Evolutionary conservation across 1,284 basidiomycete genomes (phyloP).

Genomic region (Ustilago cynodontis): DNA sequence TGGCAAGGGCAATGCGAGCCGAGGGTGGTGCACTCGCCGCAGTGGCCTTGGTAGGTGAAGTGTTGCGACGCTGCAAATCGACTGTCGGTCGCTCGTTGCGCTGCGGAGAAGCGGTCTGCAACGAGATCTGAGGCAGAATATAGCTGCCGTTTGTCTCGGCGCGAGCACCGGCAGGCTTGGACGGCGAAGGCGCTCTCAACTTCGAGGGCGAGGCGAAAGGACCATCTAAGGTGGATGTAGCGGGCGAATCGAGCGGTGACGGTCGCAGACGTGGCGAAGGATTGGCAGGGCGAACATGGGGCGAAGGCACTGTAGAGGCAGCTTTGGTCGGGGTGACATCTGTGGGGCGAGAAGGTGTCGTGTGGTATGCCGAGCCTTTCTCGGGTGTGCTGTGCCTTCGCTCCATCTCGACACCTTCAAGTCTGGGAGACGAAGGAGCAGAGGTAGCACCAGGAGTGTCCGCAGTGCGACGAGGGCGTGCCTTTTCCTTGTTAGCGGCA

Average conservation of each 20-base stretch:
- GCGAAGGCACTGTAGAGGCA: slow-evolving; percentile 24
- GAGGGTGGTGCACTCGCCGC: slow-evolving; percentile 29
- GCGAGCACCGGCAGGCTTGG: slow-evolving; percentile 23
- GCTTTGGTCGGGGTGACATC: slow-evolving; percentile 31
- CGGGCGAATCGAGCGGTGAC: slow-evolving; percentile 36
- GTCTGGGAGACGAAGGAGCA: slow-evolving; percentile 35
- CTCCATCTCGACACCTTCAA: slow-evolving; percentile 46
- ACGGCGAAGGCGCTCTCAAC: slow-evolving; percentile 18
- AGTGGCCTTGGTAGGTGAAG: slow-evolving; percentile 41
- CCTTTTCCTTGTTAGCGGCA: slow-evolving; percentile 40
- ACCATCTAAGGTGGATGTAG: slow-evolving; percentile 14
- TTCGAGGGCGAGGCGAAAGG: slow-evolving; percentile 28
- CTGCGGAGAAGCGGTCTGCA: slow-evolving; percentile 46
- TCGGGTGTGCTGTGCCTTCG: slow-evolving; percentile 49
- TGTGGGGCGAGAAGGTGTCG: slow-evolving; percentile 19
- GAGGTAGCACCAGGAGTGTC: slow-evolving; percentile 30
- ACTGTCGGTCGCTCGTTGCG: slow-evolving; percentile 28
- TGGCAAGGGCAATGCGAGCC: slow-evolving; percentile 34
- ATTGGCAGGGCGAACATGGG: slow-evolving; percentile 42
- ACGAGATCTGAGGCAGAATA: slow-evolving; percentile 40
- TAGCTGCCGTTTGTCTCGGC: slow-evolving; percentile 21
- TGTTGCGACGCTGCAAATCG: slow-evolving; percentile 50
- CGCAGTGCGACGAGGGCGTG: slow-evolving; percentile 40
- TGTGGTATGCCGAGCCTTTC: slow-evolving; percentile 40
- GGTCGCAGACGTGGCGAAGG: slow-evolving; percentile 38